Evolutionary conservation across 768 basidiomycete genomes (phyloP).

Genomic region (Calocera cornea): DNA sequence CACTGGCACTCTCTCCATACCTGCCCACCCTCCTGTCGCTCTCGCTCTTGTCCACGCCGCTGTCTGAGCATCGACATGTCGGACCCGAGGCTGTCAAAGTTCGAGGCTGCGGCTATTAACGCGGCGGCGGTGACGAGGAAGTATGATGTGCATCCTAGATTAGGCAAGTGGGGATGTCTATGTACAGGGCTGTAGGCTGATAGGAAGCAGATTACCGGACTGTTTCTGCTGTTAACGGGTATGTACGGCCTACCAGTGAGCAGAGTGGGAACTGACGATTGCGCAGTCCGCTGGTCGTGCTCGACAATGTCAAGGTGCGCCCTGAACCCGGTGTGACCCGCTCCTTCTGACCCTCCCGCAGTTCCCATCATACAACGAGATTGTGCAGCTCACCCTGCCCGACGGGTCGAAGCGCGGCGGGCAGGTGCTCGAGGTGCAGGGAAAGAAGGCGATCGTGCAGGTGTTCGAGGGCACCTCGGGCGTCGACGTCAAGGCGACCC

Average conservation of each 20-base stretch:
- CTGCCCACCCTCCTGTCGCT: not conserved
- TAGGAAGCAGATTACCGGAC: conserved; percentile 69
- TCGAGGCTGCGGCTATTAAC: conserved; percentile 65
- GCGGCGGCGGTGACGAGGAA: conserved; percentile 80
- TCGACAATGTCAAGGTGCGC: conserved; percentile 93
- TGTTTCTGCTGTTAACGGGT: conserved; percentile 98
- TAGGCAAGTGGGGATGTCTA: conserved; percentile 41
- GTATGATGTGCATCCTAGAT: conserved; percentile 77
- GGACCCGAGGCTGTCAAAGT: conserved; percentile 28
- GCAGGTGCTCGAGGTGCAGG: conserved; percentile 94
- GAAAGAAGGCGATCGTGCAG: conserved; percentile 98
- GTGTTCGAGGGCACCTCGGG: conserved; percentile 98
- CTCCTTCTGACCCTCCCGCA: conserved; percentile 23
- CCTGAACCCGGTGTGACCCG: not conserved
- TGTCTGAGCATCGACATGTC: not conserved
- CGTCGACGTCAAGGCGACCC: conserved; percentile 92
- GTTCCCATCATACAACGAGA: conserved; percentile 98
- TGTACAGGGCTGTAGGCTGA: not conserved
- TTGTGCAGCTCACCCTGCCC: conserved; percentile 86
- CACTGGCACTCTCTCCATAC: too few relatives aligned
- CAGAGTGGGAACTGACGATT: not conserved
- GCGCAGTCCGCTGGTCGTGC: conserved; percentile 75
- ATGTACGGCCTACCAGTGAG: conserved; percentile 20
- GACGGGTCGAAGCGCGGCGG: conserved; percentile 92
- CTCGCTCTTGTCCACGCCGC: not conserved